Evolutionary conservation across 2,329 filamentous ascomycete genomes (phyloP), one percentile per base, ranked within the genome.

Genomic region (Coniochaeta sp.): DNA sequence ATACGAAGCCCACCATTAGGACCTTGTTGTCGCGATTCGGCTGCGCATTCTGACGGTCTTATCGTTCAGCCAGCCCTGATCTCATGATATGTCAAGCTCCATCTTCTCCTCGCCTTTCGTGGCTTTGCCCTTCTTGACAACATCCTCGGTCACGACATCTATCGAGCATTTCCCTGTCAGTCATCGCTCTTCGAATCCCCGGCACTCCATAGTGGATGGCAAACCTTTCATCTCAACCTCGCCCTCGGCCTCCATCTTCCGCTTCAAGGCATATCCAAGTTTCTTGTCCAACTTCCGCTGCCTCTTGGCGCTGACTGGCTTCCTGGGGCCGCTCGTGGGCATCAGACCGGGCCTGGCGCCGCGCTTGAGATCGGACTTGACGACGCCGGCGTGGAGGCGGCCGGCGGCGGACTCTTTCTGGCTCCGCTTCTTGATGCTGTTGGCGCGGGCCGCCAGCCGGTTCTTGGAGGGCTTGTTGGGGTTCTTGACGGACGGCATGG

Each of bases 401-500:
- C 70, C 68, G 32, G 62, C 68, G 58, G 72, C 72, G 40, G 72
- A 72, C 59, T 70, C 69, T 72, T 81, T 77, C 67, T 76, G 76
- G 61, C 72, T 70, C 55, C 72, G 67, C 64, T 80, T 80, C 58
- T 75, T 76, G 44, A 73, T 71, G 64, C 73, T 78, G 58, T 78
- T 74, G 22, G 76, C 74, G 62, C 75, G 74, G 38, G 79, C 79
- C 19, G 74, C 74, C 42, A 80, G 71, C 16, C 81, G 78, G 75
- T 83, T 83, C 67, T 79, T 79, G 58, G 80, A 84, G 10, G 77
- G 76, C 55, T 75, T 76, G 77, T 85, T 85, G 68, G 82, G 82
- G 73, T 84, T 86, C 64, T 81, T 80, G 66, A 83, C 78, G 55
- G 81, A 84, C 17, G 79, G 77, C 81, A 83, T 84, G 42, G 42